Percentiles rank a stretch among this genome's conserved stretches.
phyloP scores from a whole-genome alignment of 2,329 filamentous ascomycete genomes.

The Orbilia javanica region DNA sequence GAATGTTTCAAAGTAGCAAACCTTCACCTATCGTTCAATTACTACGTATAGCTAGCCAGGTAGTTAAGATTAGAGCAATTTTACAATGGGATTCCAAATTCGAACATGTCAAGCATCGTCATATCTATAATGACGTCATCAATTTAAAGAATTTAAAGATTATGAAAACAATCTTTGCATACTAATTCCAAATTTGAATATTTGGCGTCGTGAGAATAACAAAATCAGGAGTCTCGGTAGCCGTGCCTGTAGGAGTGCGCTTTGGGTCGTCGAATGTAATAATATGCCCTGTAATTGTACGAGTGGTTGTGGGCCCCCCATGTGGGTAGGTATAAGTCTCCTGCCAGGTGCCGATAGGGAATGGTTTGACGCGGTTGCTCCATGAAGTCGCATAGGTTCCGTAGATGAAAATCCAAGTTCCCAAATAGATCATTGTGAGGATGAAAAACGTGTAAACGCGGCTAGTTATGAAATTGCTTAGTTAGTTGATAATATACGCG shows the following conservation, averaged over 20 bases:
- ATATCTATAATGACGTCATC: no score
- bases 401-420: neutral
- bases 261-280: neutral
- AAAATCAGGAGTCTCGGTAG: neutral
- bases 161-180: neutral
- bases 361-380: neutral
- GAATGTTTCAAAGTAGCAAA: no score
- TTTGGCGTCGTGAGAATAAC: neutral
- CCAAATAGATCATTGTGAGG: neutral
- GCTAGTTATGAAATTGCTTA: neutral
- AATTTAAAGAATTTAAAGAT: no score
- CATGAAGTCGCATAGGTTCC: neutral
- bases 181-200: neutral
- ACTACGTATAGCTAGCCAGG: no score
- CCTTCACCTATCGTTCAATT: no score
- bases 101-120: no score
- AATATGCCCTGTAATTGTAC: neutral
- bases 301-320: neutral
- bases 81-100: no score
- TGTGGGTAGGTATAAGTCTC: neutral
- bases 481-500: neutral
- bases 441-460: neutral
- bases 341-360: neutral
- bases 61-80: no score
- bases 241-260: neutral